These are phyloP conservation scores for Apiotrichum mycotoxinovorans DNA, from an alignment of 1,284 basidiomycete genomes.

Conservation along the genomic window DNA sequence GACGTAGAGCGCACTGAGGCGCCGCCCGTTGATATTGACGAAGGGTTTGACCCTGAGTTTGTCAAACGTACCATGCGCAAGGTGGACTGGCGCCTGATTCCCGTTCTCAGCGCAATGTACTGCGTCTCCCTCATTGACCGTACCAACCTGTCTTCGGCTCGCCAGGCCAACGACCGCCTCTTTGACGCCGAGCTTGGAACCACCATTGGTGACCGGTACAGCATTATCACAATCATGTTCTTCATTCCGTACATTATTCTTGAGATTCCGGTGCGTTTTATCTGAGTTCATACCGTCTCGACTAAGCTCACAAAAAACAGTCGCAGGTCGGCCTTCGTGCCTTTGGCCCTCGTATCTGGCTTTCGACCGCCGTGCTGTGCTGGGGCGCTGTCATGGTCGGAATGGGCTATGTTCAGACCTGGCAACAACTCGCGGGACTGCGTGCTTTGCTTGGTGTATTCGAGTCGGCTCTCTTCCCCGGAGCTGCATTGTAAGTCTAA, in stretches of 20 bases:
- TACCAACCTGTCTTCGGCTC: slow-evolving; percentile 25
- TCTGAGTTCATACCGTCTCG: too few relatives aligned
- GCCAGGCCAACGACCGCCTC: slow-evolving; percentile 10
- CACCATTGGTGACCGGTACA: slow-evolving; percentile 33
- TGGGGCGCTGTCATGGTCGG: slow-evolving; percentile 50
- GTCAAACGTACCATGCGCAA: slow-evolving; percentile 14
- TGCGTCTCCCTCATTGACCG: slow-evolving; percentile 17
- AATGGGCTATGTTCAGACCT: slow-evolving; percentile 41
- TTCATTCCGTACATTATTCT: slow-evolving; percentile 50
- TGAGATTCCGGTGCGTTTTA: not conserved
- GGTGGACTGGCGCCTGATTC: slow-evolving; percentile 15
- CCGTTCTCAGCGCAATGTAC: slow-evolving; percentile 10
- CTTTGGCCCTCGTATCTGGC: slow-evolving; percentile 18
- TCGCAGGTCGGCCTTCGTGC: slow-evolving; percentile 27
- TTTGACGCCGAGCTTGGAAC: slow-evolving; percentile 35
- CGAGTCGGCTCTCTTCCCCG: slow-evolving; percentile 44
- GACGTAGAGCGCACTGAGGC: too few relatives aligned
- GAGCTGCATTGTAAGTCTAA: slow-evolving; percentile 39
- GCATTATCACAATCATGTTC: slow-evolving; percentile 44
- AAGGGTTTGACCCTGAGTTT: slow-evolving; percentile 5
- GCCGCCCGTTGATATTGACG: not conserved
- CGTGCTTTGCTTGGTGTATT: slow-evolving; percentile 49
- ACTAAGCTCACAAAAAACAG: slow-evolving; percentile 1
- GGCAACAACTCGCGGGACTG: slow-evolving; percentile 44
- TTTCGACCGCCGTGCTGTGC: slow-evolving; percentile 16